Conservation (phyloP, 129 eudicot genomes). For the carrot (Daucus carota) region DH1_v3.0 NC_030381.2:43277001-43277500, state of each 20-base stretch:
- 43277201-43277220: not conserved
- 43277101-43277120: constrained; percentile 60
- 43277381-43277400: constrained; percentile 46
- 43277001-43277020: not conserved
- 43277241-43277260: not conserved
- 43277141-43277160: constrained; percentile 49
- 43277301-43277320: not conserved
- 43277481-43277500: not conserved
- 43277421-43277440: constrained; percentile 59
- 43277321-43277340: not conserved
- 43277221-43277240: not conserved
- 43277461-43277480: not conserved
- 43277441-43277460: constrained; percentile 51
- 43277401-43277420: constrained; percentile 56
- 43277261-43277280: constrained; percentile 37
- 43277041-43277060: not conserved
- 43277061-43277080: constrained; percentile 46
- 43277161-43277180: constrained; percentile 31
- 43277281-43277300: constrained; percentile 16
- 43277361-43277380: constrained; percentile 16
- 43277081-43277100: constrained; percentile 50
- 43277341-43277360: not conserved
- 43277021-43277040: not conserved
- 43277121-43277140: constrained; percentile 66
- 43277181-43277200: not conserved